Evolutionary conservation across 768 basidiomycete species (phyloP).

Genomic region (Rhizopogon vinicolor): DNA sequence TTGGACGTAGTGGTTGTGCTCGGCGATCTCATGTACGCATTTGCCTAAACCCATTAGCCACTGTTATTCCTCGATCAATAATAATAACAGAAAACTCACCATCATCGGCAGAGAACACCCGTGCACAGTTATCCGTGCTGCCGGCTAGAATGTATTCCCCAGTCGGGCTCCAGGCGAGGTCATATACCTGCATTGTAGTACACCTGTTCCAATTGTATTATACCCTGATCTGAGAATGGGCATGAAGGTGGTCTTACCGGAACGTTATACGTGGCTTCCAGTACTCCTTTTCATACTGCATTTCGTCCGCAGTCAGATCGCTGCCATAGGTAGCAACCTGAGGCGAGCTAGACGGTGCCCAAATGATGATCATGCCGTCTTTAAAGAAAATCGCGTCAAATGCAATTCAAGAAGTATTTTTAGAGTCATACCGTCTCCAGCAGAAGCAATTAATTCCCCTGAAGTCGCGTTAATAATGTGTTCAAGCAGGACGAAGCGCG

Average conservation of each 20-base stretch:
- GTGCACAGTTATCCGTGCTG: slow-evolving; percentile 92
- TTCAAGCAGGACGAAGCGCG: neutral
- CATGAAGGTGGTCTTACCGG: slow-evolving; percentile 42
- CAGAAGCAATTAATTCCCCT: slow-evolving; percentile 93
- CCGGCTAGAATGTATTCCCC: slow-evolving; percentile 95
- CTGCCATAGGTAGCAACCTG: slow-evolving; percentile 76
- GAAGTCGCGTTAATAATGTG: slow-evolving; percentile 1
- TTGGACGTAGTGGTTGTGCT: slow-evolving; percentile 96
- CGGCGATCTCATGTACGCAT: slow-evolving; percentile 85
- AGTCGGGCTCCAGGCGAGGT: slow-evolving; percentile 94
- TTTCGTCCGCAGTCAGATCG: slow-evolving; percentile 71
- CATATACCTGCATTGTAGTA: slow-evolving; percentile 95
- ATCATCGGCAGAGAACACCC: slow-evolving; percentile 73
- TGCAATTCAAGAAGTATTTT: slow-evolving; percentile 5
- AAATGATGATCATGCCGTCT: slow-evolving; percentile 98
- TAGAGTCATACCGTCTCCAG: slow-evolving; percentile 81
- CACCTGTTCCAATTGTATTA: slow-evolving; percentile 47
- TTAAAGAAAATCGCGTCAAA: slow-evolving; percentile 1
- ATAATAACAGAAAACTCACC: slow-evolving; percentile 38
- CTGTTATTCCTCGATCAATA: neutral
- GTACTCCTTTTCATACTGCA: slow-evolving; percentile 88
- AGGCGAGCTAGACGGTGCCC: slow-evolving; percentile 79
- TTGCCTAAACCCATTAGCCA: slow-evolving; percentile 46
- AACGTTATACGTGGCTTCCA: slow-evolving; percentile 91
- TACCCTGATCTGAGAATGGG: slow-evolving; percentile 1